Base-by-base conservation (phyloP, 2,329 filamentous ascomycete genomes). In the Arthrobotrys musiformis region DNA sequence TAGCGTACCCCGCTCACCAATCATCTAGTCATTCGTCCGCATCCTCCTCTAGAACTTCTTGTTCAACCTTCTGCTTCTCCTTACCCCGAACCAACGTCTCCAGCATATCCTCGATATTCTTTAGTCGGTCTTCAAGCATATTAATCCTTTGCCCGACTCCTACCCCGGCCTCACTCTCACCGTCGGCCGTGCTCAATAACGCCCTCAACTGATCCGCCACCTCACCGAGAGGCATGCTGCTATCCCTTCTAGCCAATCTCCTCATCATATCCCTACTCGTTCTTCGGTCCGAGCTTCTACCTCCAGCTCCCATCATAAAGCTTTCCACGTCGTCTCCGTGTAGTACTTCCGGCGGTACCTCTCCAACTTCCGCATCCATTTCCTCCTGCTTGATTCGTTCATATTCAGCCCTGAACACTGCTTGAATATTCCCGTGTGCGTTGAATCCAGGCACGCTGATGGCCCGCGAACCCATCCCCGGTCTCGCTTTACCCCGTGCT, bases 391-490 rank as follows among this genome's bases (percentile, higher is more conserved):
- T 77, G 19, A 77, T 70, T 26, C 73, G 33, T 35, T 70, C 73
- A 17, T 54, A 70, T 33, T 77, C 73, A 2, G 73, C 73, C n/a
- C 61, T 62, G 48, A 77, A 77, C 15, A 77, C 73, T 30, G 73
- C 73, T 52, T 70, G 66, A 30, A 77, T 66, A 33, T 77, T 62
- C 4, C 73, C 73, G 19, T 77, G 73, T 15, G 66, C 73, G 33
- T 28, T 77, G n/a, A 77, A 77, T 11, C 66, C 66, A n/a, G 73
- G 73, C n/a, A 77, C 26, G 15, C 73, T 77, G 70, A 79, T 48
- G 66, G 70, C 24, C n/a, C 78, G n/a, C 44, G 13, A 63, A 24
- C 56, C 40, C 28, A 63, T 19, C 58, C 44, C 24, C 52, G 54
- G 26, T 46, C 60, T 35, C 5, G 7, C 26, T 15, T 50, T 58